A percentile compares a stretch with the other conserved stretches of the same genome.
These are phyloP conservation scores for Fusarium penzigii DNA, from an alignment of 2,329 filamentous ascomycete species.

Conservation along the genomic window DNA sequence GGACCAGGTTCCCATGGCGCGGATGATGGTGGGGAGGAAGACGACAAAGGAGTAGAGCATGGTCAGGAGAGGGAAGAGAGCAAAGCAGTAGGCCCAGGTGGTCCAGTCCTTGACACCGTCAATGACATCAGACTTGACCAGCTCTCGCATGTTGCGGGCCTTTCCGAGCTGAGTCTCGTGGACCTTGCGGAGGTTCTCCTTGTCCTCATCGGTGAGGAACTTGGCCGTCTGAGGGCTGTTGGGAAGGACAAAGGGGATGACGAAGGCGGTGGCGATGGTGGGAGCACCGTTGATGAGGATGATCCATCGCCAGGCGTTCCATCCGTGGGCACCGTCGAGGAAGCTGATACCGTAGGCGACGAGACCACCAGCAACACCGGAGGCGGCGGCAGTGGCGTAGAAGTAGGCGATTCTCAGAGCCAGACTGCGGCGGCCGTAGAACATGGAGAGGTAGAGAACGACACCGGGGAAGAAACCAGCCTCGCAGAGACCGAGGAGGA, in stretches of 20 bases:
- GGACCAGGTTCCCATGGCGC: conserved; percentile 58
- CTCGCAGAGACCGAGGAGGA: conserved; percentile 40
- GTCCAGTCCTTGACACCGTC: conserved; percentile 56
- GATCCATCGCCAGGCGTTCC: conserved; percentile 68
- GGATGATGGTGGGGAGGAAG: conserved; percentile 70
- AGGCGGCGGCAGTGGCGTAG: conserved; percentile 60
- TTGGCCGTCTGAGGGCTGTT: conserved; percentile 58
- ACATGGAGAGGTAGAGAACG: conserved; percentile 59
- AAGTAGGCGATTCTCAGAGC: conserved; percentile 64
- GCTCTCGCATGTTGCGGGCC: conserved; percentile 20
- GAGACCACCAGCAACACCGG: conserved; percentile 65
- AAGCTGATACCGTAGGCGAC: conserved; percentile 65
- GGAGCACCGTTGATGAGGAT: conserved; percentile 54
- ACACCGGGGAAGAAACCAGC: conserved; percentile 54
- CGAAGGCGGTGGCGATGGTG: conserved; percentile 52
- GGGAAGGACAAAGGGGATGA: conserved; percentile 57
- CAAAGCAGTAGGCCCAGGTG: conserved; percentile 60
- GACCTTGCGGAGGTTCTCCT: conserved; percentile 52
- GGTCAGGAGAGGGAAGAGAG: conserved; percentile 62
- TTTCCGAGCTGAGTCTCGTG: conserved; percentile 48
- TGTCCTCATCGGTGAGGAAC: conserved; percentile 22
- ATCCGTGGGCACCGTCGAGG: conserved; percentile 59
- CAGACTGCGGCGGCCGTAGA: conserved; percentile 63
- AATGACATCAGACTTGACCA: conserved; percentile 30
- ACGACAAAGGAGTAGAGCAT: conserved; percentile 70